Conservation (phyloP, 208 protist genomes). For the Crithidia sp. region DNA sequence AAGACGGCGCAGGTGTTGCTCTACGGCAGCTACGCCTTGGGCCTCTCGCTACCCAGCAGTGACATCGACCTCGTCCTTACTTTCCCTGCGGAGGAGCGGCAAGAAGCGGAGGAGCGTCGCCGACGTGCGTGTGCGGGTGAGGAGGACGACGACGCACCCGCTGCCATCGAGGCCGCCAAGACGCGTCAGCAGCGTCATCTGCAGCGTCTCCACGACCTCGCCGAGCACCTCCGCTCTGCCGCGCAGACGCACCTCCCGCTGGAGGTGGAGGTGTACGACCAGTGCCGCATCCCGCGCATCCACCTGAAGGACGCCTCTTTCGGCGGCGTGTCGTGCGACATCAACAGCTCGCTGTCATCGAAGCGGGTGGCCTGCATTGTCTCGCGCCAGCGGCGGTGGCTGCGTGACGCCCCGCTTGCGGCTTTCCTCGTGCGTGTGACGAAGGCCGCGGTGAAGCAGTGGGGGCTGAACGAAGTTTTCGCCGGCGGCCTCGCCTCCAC, state of each 20-base stretch:
- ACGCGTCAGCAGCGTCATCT: conserved; percentile 28
- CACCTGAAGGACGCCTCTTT: conserved; percentile 38
- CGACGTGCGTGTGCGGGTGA: not conserved
- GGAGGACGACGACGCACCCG: not conserved
- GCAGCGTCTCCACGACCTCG: conserved; percentile 31
- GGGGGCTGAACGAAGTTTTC: conserved; percentile 59
- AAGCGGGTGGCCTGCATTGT: conserved; percentile 36
- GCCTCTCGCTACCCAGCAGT: conserved; percentile 56
- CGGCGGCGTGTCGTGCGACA: conserved; percentile 43
- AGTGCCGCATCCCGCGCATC: conserved; percentile 58
- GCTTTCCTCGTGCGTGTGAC: conserved; percentile 57
- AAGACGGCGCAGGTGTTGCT: conserved; percentile 37
- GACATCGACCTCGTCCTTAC: conserved; percentile 57
- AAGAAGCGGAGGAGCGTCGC: not conserved
- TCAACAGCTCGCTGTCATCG: conserved; percentile 39
- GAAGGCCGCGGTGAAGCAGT: conserved; percentile 65
- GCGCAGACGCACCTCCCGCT: not conserved
- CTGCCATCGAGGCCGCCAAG: not conserved
- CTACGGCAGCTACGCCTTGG: conserved; percentile 69
- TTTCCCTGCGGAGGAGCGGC: conserved; percentile 23
- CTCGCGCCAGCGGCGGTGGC: conserved; percentile 46
- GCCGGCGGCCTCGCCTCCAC: conserved; percentile 60
- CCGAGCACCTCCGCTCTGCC: conserved; percentile 14
- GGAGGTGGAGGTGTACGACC: conserved; percentile 47
- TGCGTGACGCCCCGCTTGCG: conserved; percentile 25